A percentile compares a stretch with the other conserved stretches of the same genome.
phyloP scores from a whole-genome alignment of 148 eudicot genomes.

The Chenopodium suecicum region DNA sequence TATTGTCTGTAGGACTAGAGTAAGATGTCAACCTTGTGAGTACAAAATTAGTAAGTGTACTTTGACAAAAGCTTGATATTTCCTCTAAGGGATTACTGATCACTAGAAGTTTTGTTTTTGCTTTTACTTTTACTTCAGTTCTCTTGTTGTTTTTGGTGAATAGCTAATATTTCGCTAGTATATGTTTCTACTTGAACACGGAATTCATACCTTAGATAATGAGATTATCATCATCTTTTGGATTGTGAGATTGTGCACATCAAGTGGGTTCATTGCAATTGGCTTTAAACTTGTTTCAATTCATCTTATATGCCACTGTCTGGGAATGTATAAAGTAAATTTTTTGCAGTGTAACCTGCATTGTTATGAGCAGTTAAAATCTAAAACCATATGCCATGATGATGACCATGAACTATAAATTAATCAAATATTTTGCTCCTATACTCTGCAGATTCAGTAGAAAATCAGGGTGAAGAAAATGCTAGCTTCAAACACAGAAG shows the following conservation, averaged over 20 bases:
- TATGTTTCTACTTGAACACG: not conserved
- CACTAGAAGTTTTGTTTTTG: not conserved
- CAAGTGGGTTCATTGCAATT: too few relatives aligned
- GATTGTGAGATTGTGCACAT: too few relatives aligned
- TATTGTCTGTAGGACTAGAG: slow-evolving; percentile 61
- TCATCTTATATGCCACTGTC: too few relatives aligned
- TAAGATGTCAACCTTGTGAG: slow-evolving; percentile 83
- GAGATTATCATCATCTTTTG: too few relatives aligned
- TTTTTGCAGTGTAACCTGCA: not conserved
- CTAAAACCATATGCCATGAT: not conserved
- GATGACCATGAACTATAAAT: not conserved
- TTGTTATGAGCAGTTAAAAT: not conserved
- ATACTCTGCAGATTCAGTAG: slow-evolving; percentile 50
- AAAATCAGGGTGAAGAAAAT: slow-evolving; percentile 64
- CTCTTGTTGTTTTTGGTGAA: not conserved
- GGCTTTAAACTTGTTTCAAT: too few relatives aligned
- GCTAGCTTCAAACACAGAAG: slow-evolving; percentile 41
- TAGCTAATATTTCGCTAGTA: not conserved
- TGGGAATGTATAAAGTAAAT: too few relatives aligned
- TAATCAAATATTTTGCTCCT: slow-evolving; percentile 1
- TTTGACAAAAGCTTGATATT: slow-evolving; percentile 8
- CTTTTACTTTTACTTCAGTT: not conserved
- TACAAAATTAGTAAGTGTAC: slow-evolving; percentile 27
- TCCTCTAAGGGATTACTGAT: slow-evolving; percentile 2
- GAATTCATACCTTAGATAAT: not conserved